Evolutionary conservation across 805 yeast genomes (phyloP), one percentile per base, ranked within the genome.

Genomic region (Lipomyces lipofer): DNA sequence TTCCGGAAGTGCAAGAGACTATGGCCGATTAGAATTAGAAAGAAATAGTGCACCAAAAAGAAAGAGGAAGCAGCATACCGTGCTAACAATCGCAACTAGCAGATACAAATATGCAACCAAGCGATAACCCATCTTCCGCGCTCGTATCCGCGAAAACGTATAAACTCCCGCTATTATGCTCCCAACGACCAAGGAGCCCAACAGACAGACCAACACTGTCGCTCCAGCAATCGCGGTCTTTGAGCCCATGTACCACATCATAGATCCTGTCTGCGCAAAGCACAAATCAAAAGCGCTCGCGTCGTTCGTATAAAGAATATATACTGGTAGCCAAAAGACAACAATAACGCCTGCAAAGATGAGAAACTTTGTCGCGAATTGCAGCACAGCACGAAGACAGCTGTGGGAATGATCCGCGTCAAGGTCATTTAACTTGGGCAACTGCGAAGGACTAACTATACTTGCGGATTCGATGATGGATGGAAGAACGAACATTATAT

Each of bases 301-400:
- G 43, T 56, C 59, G 32, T 48, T 51, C 21, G 52, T 47, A 43
- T 56, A 56, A 6, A 56, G 36, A 13, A 56, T n/a, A 29, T 51
- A 56, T n/a, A 56, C 52, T 2, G 59, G 59, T 5, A 56, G 36
- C 59, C 59, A 56, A 19, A 47, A 33, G 19, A 40, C 49, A 13
- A 45, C 42, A 3, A 36, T 27, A 3, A 32, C 19, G 13, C 30
- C 51, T 5, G 45, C 52, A 33, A 51, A 56, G 10, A 40, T 27
- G 17, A 47, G 33, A 12, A 42, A 17, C 12, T 21, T 21, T 19
- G 46, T 38, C 10, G 28, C 17, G 32, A 46, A 47, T 32, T 32
- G 28, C 15, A 55, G 39, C 28, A 51, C 15, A 1, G 22, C 29
- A n/a, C n/a, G n/a, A 28, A 40, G 32, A 19, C 47, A 44, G 19